phyloP scores from a whole-genome alignment of 2,329 filamentous ascomycete species.

The Penicillium sp. region DNA sequence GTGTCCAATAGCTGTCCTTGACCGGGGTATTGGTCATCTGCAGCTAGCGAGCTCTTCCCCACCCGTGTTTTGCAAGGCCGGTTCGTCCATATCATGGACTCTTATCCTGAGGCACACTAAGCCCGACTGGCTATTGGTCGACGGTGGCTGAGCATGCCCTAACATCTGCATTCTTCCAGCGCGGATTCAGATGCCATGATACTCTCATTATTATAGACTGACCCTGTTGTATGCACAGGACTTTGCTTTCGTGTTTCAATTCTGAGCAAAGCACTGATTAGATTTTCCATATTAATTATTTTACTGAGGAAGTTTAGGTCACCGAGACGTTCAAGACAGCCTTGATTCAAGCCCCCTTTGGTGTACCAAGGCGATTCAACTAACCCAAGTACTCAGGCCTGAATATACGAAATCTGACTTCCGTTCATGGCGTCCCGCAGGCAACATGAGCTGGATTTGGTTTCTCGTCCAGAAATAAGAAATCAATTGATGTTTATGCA shows the following conservation, averaged over 20 bases:
- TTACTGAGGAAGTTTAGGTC: not conserved
- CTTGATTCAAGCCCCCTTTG: not conserved
- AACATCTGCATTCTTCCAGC: slow-evolving; percentile 26
- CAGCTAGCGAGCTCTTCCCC: slow-evolving; percentile 29
- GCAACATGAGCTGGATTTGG: not conserved
- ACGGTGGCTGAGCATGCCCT: slow-evolving; percentile 20
- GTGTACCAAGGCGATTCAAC: not conserved
- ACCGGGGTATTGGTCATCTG: slow-evolving; percentile 28
- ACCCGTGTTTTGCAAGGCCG: slow-evolving; percentile 11
- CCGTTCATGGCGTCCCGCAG: slow-evolving; percentile 1
- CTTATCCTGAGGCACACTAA: slow-evolving; percentile 9
- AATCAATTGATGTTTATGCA: slow-evolving; percentile 7
- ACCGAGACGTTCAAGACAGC: not conserved
- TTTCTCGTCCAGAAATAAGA: not conserved
- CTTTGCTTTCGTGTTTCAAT: not conserved
- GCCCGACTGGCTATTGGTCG: slow-evolving; percentile 15
- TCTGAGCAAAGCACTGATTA: not conserved
- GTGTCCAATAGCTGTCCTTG: slow-evolving; percentile 29
- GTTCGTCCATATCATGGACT: slow-evolving; percentile 19
- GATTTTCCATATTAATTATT: not conserved
- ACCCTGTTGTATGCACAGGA: slow-evolving; percentile 9
- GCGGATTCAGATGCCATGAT: slow-evolving; percentile 22
- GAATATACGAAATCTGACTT: not conserved
- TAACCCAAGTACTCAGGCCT: not conserved
- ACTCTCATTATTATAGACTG: slow-evolving; percentile 4